Evolutionary conservation across 768 basidiomycete genomes (phyloP), one percentile per base, ranked within the genome.

Genomic region (Lentinula aciculospora): DNA sequence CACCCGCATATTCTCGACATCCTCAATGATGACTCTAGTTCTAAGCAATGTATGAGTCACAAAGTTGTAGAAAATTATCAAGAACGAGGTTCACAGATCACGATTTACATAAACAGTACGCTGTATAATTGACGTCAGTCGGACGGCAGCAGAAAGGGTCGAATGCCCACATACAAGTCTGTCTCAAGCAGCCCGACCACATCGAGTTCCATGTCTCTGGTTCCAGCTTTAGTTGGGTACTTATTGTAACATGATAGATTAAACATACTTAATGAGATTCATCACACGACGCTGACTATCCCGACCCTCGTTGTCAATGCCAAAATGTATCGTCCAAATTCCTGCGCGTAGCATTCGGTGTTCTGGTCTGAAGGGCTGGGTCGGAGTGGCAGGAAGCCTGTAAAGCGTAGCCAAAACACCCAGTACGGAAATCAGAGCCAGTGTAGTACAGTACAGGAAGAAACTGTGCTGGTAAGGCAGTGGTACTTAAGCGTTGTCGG

Each of bases 281-380:
- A 81, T 74, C 67, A 91, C 83, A 3, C 85, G 74, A 40, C 79
- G 69, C 67, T 89, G 88, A 65, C 88, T 90, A 63, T 92, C 89
- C 60, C 81, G 69, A 2, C 89, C 85, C 42, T 80, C 82, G 61
- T 89, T 84, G 69, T 92, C 83, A 27, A 82, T 74, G 55, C 94
- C 94, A 66, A 96, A 96, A 68, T 96, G 94, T 25, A 96, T 78
- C 0, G 94, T 92, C 93, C 92, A 95, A 28, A 95, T 92, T 3
- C 89, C 93, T 4, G 88, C 85, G 19, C 84, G 86, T 42, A 94
- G 73, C n/a, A 89, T 77, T 29, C 88, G 75, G 15, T 84, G 77
- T 3, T 81, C 83, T 27, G 83, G 72, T 55, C 83, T 83, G 70
- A 82, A 84, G 3, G 89, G 85, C 25, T 66, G 70, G 0, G 85